Evolutionary conservation across 108 stramenopile species (phyloP).

Genomic region (Pseudonitzschia multiseries): DNA sequence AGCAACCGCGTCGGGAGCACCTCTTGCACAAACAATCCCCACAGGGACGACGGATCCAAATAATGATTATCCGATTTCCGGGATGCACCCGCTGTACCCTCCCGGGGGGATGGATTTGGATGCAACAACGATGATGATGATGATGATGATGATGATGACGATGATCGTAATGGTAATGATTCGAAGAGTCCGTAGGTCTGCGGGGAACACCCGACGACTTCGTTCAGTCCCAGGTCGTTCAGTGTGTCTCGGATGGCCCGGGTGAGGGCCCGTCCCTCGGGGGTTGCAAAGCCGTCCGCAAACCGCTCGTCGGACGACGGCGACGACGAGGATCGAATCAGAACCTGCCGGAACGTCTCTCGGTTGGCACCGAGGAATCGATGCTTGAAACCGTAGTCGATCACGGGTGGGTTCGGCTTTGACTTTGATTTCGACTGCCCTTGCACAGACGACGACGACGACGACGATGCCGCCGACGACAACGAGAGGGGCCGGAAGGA

Average conservation of each 20-base stretch:
- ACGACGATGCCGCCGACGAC: neutral
- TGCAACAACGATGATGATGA: neutral
- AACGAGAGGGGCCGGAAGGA: constrained; percentile 7
- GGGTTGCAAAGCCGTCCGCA: constrained; percentile 39
- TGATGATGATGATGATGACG: neutral
- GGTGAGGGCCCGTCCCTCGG: constrained; percentile 46
- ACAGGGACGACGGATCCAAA: constrained; percentile 22
- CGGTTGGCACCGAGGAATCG: constrained; percentile 55
- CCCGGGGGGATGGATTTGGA: neutral
- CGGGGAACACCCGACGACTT: constrained; percentile 53
- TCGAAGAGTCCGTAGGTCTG: constrained; percentile 33
- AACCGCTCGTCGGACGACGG: constrained; percentile 3
- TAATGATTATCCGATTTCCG: too few relatives aligned
- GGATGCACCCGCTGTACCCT: too few relatives aligned
- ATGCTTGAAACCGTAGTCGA: constrained; percentile 40
- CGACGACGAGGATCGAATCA: constrained; percentile 16
- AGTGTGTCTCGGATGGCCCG: constrained; percentile 45
- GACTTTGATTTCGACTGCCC: too few relatives aligned
- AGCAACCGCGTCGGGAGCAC: constrained; percentile 29
- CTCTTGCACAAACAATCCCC: constrained; percentile 36
- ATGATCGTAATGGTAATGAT: too few relatives aligned
- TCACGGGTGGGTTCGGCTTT: neutral
- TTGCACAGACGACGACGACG: neutral
- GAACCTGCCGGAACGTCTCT: constrained; percentile 26
- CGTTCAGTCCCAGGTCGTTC: constrained; percentile 40